Evolutionary conservation across 768 basidiomycete genomes (phyloP), one percentile per base, ranked within the genome.

Genomic region (Atractiella rhizophila): DNA sequence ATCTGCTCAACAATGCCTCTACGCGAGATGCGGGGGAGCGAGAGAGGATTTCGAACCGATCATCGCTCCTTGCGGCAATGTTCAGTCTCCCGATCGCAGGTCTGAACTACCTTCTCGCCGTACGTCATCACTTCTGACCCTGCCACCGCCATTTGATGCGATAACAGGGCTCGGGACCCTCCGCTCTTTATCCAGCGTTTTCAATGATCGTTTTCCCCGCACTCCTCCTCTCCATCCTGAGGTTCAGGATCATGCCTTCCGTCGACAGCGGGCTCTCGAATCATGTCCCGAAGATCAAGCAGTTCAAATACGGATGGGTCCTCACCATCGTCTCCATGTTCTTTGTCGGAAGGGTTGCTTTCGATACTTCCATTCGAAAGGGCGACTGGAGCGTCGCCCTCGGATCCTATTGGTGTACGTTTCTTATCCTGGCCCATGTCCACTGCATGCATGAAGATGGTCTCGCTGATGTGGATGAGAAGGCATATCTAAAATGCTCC

Each of bases 401-500:
- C 25, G 10, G 20, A 8, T 4, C 20, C 19, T 12, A 12, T 8
- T 16, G 32, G 13, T 35, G 12, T 28, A 9, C 27, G 16, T 28
- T 10, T 9, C 21, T 13, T 10, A 30, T 12, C 11, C 2, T 28
- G 2, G 15, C 39, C 12, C 39, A 29, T 10, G 28, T 10, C 10
- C 18, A 11, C 12, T n/a, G n/a, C n/a, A n/a, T n/a, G n/a, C n/a
- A n/a, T n/a, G n/a, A n/a, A n/a, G n/a, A n/a, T n/a, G n/a, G n/a
- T n/a, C n/a, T n/a, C n/a, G n/a, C n/a, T n/a, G n/a, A n/a, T n/a
- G n/a, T n/a, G n/a, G n/a, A n/a, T n/a, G 30, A n/a, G 12, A 40
- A 53, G 51, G 42, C 37, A 44, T 54, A 42, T 28, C 48, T 4
- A 48, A 51, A 24, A 50, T 50, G 35, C 31, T 46, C 15, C 32